Evolutionary conservation across 2,329 filamentous ascomycete genomes (phyloP), one percentile per base, ranked within the genome.

Genomic region (Alternaria ethzedia): DNA sequence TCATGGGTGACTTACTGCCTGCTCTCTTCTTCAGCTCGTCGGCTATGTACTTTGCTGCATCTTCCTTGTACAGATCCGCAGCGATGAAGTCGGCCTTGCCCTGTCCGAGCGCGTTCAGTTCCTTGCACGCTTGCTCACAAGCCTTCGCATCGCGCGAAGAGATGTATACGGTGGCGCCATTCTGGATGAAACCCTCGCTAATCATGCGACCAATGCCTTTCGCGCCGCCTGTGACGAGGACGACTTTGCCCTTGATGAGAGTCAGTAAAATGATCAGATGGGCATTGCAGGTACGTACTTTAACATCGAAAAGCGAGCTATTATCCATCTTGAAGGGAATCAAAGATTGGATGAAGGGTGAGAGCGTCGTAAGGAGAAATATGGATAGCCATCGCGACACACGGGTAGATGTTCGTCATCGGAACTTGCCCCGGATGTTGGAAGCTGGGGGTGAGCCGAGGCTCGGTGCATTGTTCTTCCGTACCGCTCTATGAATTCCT

Each of bases 161-260:
- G 66, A 93, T 89, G 82, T 91, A 92, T 6, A 92, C 90, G 66
- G 86, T 90, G 15, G 84, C 85, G 60, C 88, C 88, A 78, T 89
- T 90, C 60, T 82, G 76, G n/a, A 90, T 83, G 78, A 89, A 90
- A 61, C 88, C 89, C 60, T 88, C 83, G 30, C 87, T 86, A 66
- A 91, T 91, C 89, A 91, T 91, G 63, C 86, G 86, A 15, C 89
- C 89, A 66, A 91, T 87, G 67, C 88, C 89, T 74, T 89, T 83
- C 5, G 82, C 82, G 32, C 82, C 82, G 64, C 82, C 82, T 4
- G 82, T 84, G 15, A 84, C 76, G 63, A 84, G 79, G 55, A 83
- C 79, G n/a, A 83, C 71, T 74, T 83, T 83, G 75, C 76, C 80
- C 73, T 81, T 2, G 17, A 44, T 17, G 41, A 45, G 43, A 21